Percentiles rank a stretch among this genome's conserved stretches.
Conservation (phyloP, 2,329 filamentous ascomycete species). For the Cladophialophora yegresii region DNA sequence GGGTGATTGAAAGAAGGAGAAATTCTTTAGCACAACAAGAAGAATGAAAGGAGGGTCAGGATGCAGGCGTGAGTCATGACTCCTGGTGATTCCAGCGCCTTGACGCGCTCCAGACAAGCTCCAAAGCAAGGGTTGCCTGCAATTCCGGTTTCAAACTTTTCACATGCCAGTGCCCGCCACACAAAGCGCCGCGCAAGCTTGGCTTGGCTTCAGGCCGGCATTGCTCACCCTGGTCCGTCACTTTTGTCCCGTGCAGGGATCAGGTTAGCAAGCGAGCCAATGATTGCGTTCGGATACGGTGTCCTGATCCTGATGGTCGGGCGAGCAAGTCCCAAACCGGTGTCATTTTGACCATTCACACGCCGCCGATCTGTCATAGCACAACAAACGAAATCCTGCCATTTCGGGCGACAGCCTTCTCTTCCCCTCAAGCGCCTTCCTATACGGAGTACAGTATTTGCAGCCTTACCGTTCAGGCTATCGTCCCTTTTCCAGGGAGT, state of each 20-base stretch:
- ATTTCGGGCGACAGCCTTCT: background rate
- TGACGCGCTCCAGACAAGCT: background rate
- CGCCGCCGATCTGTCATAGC: background rate
- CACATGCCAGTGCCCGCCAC: background rate
- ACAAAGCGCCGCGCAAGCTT: constrained; percentile 25
- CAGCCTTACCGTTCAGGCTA: constrained; percentile 3
- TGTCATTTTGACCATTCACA: constrained; percentile 13
- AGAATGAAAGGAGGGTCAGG: constrained; percentile 9
- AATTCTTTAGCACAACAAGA: background rate
- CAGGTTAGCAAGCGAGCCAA: constrained; percentile 8
- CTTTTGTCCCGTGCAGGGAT: constrained; percentile 9
- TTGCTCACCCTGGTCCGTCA: background rate
- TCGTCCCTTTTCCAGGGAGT: too few relatives aligned
- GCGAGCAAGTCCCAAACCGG: constrained; percentile 19
- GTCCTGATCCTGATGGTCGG: constrained; percentile 6
- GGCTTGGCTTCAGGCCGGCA: constrained; percentile 12
- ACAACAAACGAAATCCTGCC: background rate
- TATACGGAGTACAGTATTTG: too few relatives aligned
- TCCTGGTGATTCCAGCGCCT: constrained; percentile 1
- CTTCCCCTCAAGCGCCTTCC: too few relatives aligned
- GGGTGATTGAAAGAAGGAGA: background rate
- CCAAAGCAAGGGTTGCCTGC: constrained; percentile 1
- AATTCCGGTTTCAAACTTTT: background rate
- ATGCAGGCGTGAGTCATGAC: constrained; percentile 25
- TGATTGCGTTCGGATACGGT: constrained; percentile 13